These are phyloP conservation scores for Labyrinthula sp. DNA, from an alignment of 352 stramenopile genomes.

Conservation along the genomic window DNA sequence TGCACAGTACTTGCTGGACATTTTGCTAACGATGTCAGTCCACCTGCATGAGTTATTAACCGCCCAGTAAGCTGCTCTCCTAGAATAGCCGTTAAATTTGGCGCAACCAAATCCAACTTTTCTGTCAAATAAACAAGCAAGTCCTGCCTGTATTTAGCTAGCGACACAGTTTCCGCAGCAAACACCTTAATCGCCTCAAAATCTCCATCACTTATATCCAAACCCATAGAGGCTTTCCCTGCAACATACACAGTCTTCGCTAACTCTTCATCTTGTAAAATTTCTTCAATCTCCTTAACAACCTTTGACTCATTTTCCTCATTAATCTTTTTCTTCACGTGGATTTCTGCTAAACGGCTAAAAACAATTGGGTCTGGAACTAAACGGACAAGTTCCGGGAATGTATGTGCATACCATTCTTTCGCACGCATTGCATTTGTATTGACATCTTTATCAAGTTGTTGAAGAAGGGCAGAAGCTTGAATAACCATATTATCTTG, in stretches of 20 bases:
- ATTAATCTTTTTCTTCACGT: slow-evolving; percentile 48
- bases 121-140: slow-evolving; percentile 74
- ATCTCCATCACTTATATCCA: slow-evolving; percentile 96
- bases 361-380: slow-evolving; percentile 99
- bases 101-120: slow-evolving; percentile 94
- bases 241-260: slow-evolving; percentile 78
- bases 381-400: slow-evolving; percentile 96
- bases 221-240: slow-evolving; percentile 88
- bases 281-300: slow-evolving; percentile 38
- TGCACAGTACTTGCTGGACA: slow-evolving; percentile 97
- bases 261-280: slow-evolving; percentile 89
- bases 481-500: slow-evolving; percentile 99
- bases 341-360: slow-evolving; percentile 81
- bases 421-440: slow-evolving; percentile 97
- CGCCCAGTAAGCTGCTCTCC: slow-evolving; percentile 91
- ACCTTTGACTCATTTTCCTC: too few relatives aligned
- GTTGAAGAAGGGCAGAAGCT: slow-evolving; percentile 92
- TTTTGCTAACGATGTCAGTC: slow-evolving; percentile 95
- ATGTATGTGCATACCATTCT: slow-evolving; percentile 99
- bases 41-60: slow-evolving; percentile 98
- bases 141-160: slow-evolving; percentile 89
- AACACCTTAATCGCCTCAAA: slow-evolving; percentile 99
- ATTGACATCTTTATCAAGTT: slow-evolving; percentile 99
- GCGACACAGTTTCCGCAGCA: slow-evolving; percentile 85
- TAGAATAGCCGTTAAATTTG: slow-evolving; percentile 93